Conservation (phyloP, 768 basidiomycete species). For the Serendipita indica region DNA sequence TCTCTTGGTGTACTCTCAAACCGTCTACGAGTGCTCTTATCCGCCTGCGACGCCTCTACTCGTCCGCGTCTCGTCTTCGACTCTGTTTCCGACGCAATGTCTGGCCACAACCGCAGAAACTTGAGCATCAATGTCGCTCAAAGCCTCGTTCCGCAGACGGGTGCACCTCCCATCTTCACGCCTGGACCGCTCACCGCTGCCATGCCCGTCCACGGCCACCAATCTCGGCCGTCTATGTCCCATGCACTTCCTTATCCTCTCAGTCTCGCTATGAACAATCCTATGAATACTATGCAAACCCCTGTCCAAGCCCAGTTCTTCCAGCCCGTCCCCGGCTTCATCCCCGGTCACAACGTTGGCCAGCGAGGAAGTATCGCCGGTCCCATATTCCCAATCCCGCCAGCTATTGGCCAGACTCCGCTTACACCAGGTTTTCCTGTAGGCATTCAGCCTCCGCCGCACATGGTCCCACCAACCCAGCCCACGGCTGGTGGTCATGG, state of each 20-base stretch:
- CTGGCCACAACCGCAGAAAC: neutral
- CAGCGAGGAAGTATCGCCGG: slow-evolving; percentile 24
- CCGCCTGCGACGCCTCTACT: neutral
- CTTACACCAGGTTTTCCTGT: slow-evolving; percentile 17
- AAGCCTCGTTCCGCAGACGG: slow-evolving; percentile 1
- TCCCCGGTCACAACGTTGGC: slow-evolving; percentile 41
- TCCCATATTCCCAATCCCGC: slow-evolving; percentile 45
- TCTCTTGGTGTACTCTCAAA: no score
- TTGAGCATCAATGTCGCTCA: neutral
- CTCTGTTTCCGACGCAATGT: neutral
- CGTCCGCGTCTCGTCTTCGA: neutral
- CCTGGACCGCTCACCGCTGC: slow-evolving; percentile 48
- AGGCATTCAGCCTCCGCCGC: slow-evolving; percentile 42
- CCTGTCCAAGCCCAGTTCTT: slow-evolving; percentile 58
- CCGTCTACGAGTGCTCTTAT: neutral
- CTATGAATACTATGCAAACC: slow-evolving; percentile 37
- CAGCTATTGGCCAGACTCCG: slow-evolving; percentile 15
- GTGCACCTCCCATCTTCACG: slow-evolving; percentile 34
- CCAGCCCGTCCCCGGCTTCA: slow-evolving; percentile 28
- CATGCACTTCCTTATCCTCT: slow-evolving; percentile 23
- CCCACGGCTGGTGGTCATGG: slow-evolving; percentile 20
- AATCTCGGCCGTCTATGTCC: slow-evolving; percentile 27
- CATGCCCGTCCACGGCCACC: no score
- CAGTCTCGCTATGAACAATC: neutral
- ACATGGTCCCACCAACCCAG: slow-evolving; percentile 39